Base-by-base conservation (phyloP, 2,329 filamentous ascomycete genomes). In the Scytalidium lignicola region DNA sequence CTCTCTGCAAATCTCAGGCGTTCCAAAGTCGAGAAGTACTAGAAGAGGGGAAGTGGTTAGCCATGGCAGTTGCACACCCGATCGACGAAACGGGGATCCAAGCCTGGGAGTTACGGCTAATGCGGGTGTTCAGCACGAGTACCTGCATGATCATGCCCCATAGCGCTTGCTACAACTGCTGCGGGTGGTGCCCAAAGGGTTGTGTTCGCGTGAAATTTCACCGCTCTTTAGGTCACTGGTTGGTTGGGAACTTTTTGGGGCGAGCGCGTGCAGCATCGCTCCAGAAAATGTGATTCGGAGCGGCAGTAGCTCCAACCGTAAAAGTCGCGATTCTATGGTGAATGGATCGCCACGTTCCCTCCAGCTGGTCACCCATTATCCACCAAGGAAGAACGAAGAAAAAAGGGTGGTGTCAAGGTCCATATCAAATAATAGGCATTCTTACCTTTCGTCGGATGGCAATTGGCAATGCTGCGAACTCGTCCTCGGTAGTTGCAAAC, bases 1-100 rank as follows among this genome's bases (percentile, higher is more conserved):
- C 68, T 69, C 58, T 82, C 80, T 45, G 78, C 78, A 63, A 89
- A 81, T 58, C 81, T 80, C 51, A 87, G 74, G 50, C 85, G 79
- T 67, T 90, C 86, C 54, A 86, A 74, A 7, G 80, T 83, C 26
- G 85, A 87, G 70, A 89, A 88, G 70, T 86, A 88, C 80, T 89
- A 65, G 39, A 37, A 17, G 32, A 51, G 46, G 46, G 51, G 44
- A 50, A 32, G 32, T 47, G 4, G 44, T 58, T 43, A 57, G 53
- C 29, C 44, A 48, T 17, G 40, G 10, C 10, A 4, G 15, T 37
- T 37, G 32, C 32, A 37, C 32, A 37, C 23, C 23, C 41, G 20
- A 32, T 29, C 17, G 29, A 13, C 10, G 12, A 2, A n/a, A 37
- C 6, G 21, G 19, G 23, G 47, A 44, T 37, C 8, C 32, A 37